Conservation (phyloP, 2,329 filamentous ascomycete species). For the Claviceps monticola region DNA sequence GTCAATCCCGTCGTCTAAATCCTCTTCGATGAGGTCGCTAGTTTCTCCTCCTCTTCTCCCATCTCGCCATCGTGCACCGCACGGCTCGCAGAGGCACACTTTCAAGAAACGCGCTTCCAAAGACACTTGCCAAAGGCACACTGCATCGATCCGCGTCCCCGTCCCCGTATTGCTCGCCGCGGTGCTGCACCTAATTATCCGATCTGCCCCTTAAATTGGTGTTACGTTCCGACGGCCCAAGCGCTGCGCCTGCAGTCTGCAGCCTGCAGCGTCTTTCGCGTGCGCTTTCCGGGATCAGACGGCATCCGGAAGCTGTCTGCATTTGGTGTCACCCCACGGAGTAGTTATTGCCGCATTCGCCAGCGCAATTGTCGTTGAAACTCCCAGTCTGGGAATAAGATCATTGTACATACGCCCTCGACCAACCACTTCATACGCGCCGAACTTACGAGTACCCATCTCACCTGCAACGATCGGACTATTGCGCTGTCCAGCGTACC, state of each 20-base stretch:
- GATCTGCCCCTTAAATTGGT: neutral
- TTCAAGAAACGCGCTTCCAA: neutral
- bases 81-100: neutral
- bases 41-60: neutral
- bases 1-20: neutral
- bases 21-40: too few relatives aligned
- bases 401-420: neutral
- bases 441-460: neutral
- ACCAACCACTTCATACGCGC: neutral
- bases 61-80: neutral
- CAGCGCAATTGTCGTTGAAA: neutral
- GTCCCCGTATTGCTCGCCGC: neutral
- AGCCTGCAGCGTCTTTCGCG: neutral
- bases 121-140: neutral
- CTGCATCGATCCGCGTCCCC: neutral
- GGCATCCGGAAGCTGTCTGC: neutral
- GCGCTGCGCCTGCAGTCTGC: neutral
- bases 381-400: neutral
- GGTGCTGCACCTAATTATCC: neutral
- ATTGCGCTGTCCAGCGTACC: neutral
- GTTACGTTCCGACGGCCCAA: neutral
- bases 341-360: neutral
- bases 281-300: neutral
- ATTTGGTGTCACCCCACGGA: neutral
- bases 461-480: neutral